phyloP scores from a whole-genome alignment of 2,329 filamentous ascomycete genomes.

The Byssochlamys sp. region DNA sequence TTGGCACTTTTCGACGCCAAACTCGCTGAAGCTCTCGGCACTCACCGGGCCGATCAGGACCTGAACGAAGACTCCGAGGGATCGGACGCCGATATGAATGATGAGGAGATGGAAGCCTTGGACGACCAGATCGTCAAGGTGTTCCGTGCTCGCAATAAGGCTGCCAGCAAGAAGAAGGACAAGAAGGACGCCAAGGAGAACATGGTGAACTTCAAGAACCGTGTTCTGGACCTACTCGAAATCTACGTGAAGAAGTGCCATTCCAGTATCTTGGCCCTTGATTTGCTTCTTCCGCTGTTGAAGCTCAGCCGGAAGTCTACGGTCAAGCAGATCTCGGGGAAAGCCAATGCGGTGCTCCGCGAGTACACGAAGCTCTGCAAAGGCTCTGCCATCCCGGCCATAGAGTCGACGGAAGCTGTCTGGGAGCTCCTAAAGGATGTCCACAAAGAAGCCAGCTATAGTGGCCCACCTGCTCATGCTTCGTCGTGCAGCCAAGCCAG shows the following conservation, averaged over 20 bases:
- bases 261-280: constrained; percentile 55
- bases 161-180: constrained; percentile 65
- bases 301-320: constrained; percentile 65
- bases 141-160: constrained; percentile 66
- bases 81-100: constrained; percentile 72
- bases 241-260: constrained; percentile 76
- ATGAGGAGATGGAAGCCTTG: constrained; percentile 87
- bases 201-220: constrained; percentile 89
- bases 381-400: constrained; percentile 36
- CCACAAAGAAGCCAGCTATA: constrained; percentile 52
- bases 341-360: constrained; percentile 62
- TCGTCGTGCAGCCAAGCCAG: constrained; percentile 59
- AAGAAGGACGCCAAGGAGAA: constrained; percentile 79
- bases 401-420: constrained; percentile 37
- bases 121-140: constrained; percentile 76
- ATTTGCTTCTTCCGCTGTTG: constrained; percentile 67
- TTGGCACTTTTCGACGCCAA: constrained; percentile 60
- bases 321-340: constrained; percentile 64
- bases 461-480: constrained; percentile 58
- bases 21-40: constrained; percentile 68
- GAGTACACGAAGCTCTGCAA: constrained; percentile 59
- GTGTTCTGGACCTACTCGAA: constrained; percentile 76
- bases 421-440: constrained; percentile 55
- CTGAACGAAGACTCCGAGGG: constrained; percentile 48
- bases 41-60: constrained; percentile 51